Evolutionary conservation across 371 early-diverging fungal species (phyloP).

Genomic region (Blakeslea trispora): DNA sequence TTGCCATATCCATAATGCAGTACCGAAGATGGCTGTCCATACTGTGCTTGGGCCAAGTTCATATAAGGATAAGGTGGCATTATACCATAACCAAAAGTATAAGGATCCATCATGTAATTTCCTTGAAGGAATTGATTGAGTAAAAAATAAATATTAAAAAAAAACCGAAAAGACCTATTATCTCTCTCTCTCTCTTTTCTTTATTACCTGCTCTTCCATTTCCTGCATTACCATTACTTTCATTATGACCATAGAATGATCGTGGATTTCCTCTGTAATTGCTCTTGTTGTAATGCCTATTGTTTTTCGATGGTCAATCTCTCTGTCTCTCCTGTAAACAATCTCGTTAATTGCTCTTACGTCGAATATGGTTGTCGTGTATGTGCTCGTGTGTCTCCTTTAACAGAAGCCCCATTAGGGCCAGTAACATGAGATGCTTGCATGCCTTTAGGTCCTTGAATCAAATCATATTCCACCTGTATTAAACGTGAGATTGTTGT

Average conservation of each 20-base stretch:
- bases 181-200: too few species aligned
- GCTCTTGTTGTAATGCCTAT: too few species aligned
- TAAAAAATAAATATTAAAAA: too few species aligned
- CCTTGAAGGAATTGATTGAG: too few species aligned
- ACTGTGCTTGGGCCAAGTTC: background rate
- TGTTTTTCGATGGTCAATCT: too few species aligned
- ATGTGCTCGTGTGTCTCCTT: slow-evolving; percentile 66
- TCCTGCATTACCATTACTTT: too few species aligned
- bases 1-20: background rate
- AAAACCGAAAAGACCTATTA: too few species aligned
- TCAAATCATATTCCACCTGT: slow-evolving; percentile 82
- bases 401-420: slow-evolving; percentile 69
- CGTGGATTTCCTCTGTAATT: too few species aligned
- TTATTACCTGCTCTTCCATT: background rate
- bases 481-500: too few species aligned
- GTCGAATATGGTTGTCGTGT: slow-evolving; percentile 23
- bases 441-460: slow-evolving; percentile 81
- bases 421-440: slow-evolving; percentile 86
- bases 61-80: background rate
- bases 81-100: background rate
- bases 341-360: background rate
- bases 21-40: background rate
- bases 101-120: background rate
- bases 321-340: too few species aligned
- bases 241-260: background rate